These are phyloP conservation scores for Alternaria sp. DNA, from an alignment of 2,329 filamentous ascomycete genomes.

Conservation along the genomic window DNA sequence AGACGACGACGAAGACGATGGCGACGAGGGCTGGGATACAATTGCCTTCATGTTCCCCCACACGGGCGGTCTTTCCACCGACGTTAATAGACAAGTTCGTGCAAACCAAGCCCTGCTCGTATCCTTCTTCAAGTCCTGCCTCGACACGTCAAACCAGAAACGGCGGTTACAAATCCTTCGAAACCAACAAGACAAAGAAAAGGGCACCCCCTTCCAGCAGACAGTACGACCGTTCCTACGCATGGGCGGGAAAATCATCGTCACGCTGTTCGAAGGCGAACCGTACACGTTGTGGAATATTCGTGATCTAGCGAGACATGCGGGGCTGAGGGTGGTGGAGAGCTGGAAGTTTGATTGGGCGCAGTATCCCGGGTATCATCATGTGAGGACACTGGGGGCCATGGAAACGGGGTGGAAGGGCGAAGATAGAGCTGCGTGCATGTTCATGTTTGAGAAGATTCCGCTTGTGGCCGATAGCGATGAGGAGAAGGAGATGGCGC, in stretches of 20 bases:
- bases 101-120: slow-evolving; percentile 67
- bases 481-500: slow-evolving; percentile 33
- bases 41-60: slow-evolving; percentile 98
- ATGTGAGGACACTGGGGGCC: slow-evolving; percentile 75
- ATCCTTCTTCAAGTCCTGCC: slow-evolving; percentile 42
- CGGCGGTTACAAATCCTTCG: slow-evolving; percentile 27
- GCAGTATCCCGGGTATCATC: slow-evolving; percentile 76
- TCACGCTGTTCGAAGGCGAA: slow-evolving; percentile 91
- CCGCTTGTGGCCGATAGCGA: slow-evolving; percentile 36
- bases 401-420: slow-evolving; percentile 60
- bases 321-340: slow-evolving; percentile 72
- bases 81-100: slow-evolving; percentile 93
- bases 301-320: slow-evolving; percentile 81
- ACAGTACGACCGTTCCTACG: slow-evolving; percentile 55
- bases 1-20: slow-evolving; percentile 29
- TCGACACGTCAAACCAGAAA: slow-evolving; percentile 30
- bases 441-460: slow-evolving; percentile 57
- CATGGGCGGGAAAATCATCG: slow-evolving; percentile 69
- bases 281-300: slow-evolving; percentile 98
- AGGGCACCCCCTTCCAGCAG: neutral
- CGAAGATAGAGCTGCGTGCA: slow-evolving; percentile 57
- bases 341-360: slow-evolving; percentile 74
- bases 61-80: slow-evolving; percentile 87
- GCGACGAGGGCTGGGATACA: slow-evolving; percentile 67
- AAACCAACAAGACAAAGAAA: slow-evolving; percentile 12